Conservation (phyloP, 2,329 filamentous ascomycete species). For the Didymella pinodella region DNA sequence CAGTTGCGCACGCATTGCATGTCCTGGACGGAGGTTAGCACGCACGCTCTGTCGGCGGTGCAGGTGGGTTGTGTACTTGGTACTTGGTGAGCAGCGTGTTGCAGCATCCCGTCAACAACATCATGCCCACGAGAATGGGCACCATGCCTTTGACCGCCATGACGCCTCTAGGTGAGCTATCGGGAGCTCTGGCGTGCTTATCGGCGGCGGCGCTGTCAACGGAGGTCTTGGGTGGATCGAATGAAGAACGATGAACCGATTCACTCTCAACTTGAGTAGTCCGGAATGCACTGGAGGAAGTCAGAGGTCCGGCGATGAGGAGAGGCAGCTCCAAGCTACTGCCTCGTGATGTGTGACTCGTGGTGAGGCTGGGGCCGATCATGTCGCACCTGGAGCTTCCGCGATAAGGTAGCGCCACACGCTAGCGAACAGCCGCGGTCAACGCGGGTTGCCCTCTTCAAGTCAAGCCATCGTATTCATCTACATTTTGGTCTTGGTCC, state of each 20-base stretch:
- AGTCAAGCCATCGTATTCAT: constrained; percentile 1
- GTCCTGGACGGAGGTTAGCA: constrained; percentile 65
- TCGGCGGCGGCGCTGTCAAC: background rate
- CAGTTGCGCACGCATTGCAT: constrained; percentile 97
- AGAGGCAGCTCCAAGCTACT: constrained; percentile 36
- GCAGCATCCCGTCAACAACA: constrained; percentile 94
- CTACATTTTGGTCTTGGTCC: background rate
- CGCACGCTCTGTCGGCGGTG: background rate
- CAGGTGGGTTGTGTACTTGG: constrained; percentile 66
- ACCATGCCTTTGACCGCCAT: constrained; percentile 79
- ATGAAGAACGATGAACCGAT: constrained; percentile 1
- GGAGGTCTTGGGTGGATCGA: background rate
- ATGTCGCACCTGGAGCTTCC: constrained; percentile 27
- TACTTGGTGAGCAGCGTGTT: constrained; percentile 98
- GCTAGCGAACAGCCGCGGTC: constrained; percentile 17
- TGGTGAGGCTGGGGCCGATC: constrained; percentile 45
- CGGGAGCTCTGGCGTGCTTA: constrained; percentile 16
- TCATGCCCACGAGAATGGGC: constrained; percentile 90
- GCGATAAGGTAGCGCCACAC: constrained; percentile 33
- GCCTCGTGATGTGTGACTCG: constrained; percentile 37
- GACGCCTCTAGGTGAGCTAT: constrained; percentile 24
- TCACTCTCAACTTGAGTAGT: background rate
- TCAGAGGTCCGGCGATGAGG: constrained; percentile 1
- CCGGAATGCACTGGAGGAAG: background rate
- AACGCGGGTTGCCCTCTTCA: background rate